Evolutionary conservation across 2,329 filamentous ascomycete species (phyloP).

Genomic region (Fusarium oligoseptatum): DNA sequence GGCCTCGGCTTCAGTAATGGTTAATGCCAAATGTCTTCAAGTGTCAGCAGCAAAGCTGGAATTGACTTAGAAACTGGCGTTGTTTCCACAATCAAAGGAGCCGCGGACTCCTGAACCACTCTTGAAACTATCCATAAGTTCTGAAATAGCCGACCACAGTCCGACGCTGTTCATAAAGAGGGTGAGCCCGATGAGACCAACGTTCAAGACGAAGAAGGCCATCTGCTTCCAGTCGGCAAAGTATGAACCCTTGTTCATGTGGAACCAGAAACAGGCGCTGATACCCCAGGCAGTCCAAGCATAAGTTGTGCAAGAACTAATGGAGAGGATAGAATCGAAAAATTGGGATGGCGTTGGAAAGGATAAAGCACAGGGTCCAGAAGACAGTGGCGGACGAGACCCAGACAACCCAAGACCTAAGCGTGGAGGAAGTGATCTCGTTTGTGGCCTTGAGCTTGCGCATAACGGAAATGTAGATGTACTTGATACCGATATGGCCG

Average conservation of each 20-base stretch:
- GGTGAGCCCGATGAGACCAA: constrained; percentile 15
- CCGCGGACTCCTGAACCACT: constrained; percentile 1
- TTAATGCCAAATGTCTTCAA: background rate
- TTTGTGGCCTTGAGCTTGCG: background rate
- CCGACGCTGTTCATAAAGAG: constrained; percentile 31
- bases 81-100: constrained; percentile 10
- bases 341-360: constrained; percentile 38
- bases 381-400: constrained; percentile 27
- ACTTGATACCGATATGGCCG: constrained; percentile 38
- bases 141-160: constrained; percentile 23
- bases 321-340: constrained; percentile 40
- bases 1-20: background rate
- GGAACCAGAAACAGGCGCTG: constrained; percentile 31
- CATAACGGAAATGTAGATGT: constrained; percentile 9
- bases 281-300: constrained; percentile 35
- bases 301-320: constrained; percentile 28
- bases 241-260: constrained; percentile 22
- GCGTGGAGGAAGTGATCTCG: constrained; percentile 6
- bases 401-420: constrained; percentile 36
- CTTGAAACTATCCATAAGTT: constrained; percentile 5
- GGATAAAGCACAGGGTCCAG: constrained; percentile 32
- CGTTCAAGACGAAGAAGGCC: constrained; percentile 25
- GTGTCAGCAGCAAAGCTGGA: background rate
- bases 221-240: constrained; percentile 32
- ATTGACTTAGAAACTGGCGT: background rate